A percentile compares a stretch with the other conserved stretches of the same genome.
These are phyloP conservation scores for Penicillium sp. DNA, from an alignment of 2,329 filamentous ascomycete species.

Conservation along the genomic window DNA sequence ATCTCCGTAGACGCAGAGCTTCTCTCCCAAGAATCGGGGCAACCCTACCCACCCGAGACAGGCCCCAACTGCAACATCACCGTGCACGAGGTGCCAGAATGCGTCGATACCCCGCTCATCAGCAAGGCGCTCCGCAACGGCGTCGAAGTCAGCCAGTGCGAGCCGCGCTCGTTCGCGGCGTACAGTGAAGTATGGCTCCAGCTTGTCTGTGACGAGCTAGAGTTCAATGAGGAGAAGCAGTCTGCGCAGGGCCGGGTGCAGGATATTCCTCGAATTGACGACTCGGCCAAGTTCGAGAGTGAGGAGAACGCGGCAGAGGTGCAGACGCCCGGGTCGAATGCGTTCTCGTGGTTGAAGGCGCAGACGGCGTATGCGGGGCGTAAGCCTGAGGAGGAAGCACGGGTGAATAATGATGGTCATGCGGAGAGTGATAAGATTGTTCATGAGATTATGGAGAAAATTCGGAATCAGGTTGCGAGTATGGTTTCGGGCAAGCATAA, in stretches of 20 bases:
- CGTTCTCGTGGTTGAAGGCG: slow-evolving; percentile 17
- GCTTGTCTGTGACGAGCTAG: slow-evolving; percentile 27
- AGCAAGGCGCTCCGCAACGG: slow-evolving; percentile 21
- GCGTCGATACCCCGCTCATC: slow-evolving; percentile 32
- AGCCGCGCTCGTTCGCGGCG: slow-evolving; percentile 22
- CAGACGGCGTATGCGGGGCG: slow-evolving; percentile 11
- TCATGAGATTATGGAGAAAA: slow-evolving; percentile 19
- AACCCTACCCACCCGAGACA: slow-evolving; percentile 14
- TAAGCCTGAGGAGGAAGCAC: slow-evolving; percentile 18
- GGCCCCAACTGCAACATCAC: slow-evolving; percentile 32
- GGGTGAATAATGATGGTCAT: slow-evolving; percentile 23
- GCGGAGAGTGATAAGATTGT: slow-evolving; percentile 19
- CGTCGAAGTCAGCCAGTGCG: slow-evolving; percentile 29
- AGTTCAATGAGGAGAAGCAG: slow-evolving; percentile 7
- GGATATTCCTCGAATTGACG: slow-evolving; percentile 13
- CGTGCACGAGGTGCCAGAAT: slow-evolving; percentile 36
- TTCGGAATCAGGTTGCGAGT: slow-evolving; percentile 15
- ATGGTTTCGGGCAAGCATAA: slow-evolving; percentile 22
- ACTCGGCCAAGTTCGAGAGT: slow-evolving; percentile 8
- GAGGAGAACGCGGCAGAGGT: slow-evolving; percentile 12
- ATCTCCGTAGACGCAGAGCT: slow-evolving; percentile 32
- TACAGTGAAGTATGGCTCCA: slow-evolving; percentile 35
- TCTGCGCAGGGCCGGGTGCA: slow-evolving; percentile 7
- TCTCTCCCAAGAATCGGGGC: slow-evolving; percentile 16
- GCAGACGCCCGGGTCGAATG: slow-evolving; percentile 24